Base-by-base conservation (phyloP, 1,284 basidiomycete species). In the Thelephora terrestris region DNA sequence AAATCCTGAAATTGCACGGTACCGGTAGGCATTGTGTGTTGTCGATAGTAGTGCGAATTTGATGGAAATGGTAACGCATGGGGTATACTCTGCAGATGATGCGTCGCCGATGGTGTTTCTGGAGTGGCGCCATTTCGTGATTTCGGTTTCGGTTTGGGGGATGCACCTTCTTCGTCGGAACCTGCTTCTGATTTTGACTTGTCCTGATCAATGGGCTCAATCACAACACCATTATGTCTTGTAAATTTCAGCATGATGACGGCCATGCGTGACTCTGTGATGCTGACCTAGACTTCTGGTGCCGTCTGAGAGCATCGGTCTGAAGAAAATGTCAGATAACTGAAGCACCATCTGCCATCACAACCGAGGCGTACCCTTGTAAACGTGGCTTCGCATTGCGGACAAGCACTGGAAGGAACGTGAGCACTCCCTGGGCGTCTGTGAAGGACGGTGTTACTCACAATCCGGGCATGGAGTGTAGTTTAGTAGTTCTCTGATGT, bases 331-430 rank as follows among this genome's bases (percentile, higher is more conserved):
- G 24, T 46, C 21, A 46, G 35, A 35, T 18, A 49, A 18, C 54
- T 45, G 9, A 16, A 43, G 34, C 24, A 48, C 10, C 35, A 39
- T 24, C 20, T 40, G 34, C 43, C 20, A 18, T 47, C 37, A 27
- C 20, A 24, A 47, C 37, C 47, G 34, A 27, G 25, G 72, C 79
- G 61, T 61, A 85, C 83, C 62, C 83, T 68, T 43, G 84, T 86
- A 59, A 86, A 86, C 21, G 76, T 78, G 37, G 84, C 80, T 57
- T 85, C 81, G 53, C 83, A 86, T 58, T 85, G 81, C 3, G 82
- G 81, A 64, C 83, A 86, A 42, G 75, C 68, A 63, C 83, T 86
- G 53, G 18, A 45, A 29, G 27, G 23, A 51, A 24, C 18, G 42
- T 49, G 36, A 48, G 44, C 10, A 38, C 12, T 9, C 9, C 29